Evolutionary conservation across 257 asterid species (phyloP), one percentile per base, ranked within the genome.

Genomic region (Plantago major): DNA sequence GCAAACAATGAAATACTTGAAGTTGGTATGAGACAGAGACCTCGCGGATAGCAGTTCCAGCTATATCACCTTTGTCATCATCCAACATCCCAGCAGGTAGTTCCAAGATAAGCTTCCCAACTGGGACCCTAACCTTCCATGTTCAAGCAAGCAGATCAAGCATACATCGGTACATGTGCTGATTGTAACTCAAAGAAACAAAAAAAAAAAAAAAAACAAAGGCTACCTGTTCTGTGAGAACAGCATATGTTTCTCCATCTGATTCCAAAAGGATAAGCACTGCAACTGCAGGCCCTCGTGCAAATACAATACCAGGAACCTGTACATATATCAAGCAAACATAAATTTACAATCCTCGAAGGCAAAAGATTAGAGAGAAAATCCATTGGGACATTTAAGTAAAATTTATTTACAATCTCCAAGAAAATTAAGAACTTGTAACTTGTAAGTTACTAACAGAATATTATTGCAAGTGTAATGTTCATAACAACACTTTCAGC

Each of bases 21-120:
- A 50, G 47, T 46, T 33, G 10, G 45, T 22, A 62, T 46, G 67
- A 68, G 79, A 68, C 75, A 54, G 72, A 73, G 76, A 87, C 97
- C 95, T 90, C 98, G 8, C 94, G 95, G 71, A 90, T 81, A 58
- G 98, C 98, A 46, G 96, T 88, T 76, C 98, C 96, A 65, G 76
- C 85, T 73, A 84, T 75, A 73, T 90, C 98, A 59, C 98, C 96
- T 63, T 81, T 79, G 76, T 83, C 95, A 73, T 85, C 94, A 64
- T 90, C 95, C 84, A 90, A 61, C 96, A 88, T 90, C 71, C 98
- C 98, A 37, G 98, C 98, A 11, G 98, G 98, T 59, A 90, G 72
- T 77, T 90, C 98, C 81, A 90, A 72, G 51, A 88, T 70, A 74
- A 88, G 88, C 88, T 77, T 90, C 55, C 98, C 98, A 71, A 90